Evolutionary conservation across 345 rosid genomes (phyloP).

Genomic region (Eucalyptus lansdowneana): DNA sequence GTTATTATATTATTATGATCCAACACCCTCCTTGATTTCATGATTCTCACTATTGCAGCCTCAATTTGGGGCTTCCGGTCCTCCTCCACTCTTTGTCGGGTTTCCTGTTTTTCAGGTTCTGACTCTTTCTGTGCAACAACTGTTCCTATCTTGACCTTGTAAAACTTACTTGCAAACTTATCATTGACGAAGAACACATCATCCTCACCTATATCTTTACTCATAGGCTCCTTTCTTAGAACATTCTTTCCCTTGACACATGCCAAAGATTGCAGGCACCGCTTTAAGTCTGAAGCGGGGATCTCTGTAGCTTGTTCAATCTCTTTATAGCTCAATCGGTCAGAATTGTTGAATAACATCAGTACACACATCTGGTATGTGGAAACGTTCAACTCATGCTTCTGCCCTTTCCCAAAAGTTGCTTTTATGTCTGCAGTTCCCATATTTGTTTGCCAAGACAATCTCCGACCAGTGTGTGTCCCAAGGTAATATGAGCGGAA

Average conservation of each 20-base stretch:
- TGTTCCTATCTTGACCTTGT: slow-evolving; percentile 96
- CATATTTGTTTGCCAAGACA: slow-evolving; percentile 99
- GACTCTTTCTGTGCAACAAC: slow-evolving; percentile 98
- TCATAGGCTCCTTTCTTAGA: slow-evolving; percentile 94
- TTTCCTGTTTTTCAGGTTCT: slow-evolving; percentile 97
- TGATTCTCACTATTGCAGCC: slow-evolving; percentile 96
- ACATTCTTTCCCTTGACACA: slow-evolving; percentile 92
- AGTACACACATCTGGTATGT: slow-evolving; percentile 99
- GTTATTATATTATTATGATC: slow-evolving; percentile 93
- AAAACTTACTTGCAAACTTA: slow-evolving; percentile 88
- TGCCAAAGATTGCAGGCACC: slow-evolving; percentile 91
- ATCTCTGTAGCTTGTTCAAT: slow-evolving; percentile 91
- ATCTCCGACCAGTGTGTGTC: slow-evolving; percentile 87
- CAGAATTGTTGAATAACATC: slow-evolving; percentile 76
- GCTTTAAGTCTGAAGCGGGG: slow-evolving; percentile 75
- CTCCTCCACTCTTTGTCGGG: slow-evolving; percentile 96
- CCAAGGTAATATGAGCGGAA: slow-evolving; percentile 92
- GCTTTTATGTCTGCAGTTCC: slow-evolving; percentile 96
- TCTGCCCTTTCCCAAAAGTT: slow-evolving; percentile 87
- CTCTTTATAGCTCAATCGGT: slow-evolving; percentile 79
- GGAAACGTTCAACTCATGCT: slow-evolving; percentile 93
- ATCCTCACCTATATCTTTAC: slow-evolving; percentile 87
- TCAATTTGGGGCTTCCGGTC: slow-evolving; percentile 98
- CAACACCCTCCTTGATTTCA: slow-evolving; percentile 91
- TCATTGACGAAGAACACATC: slow-evolving; percentile 80